phyloP scores from a whole-genome alignment of 2,329 filamentous ascomycete genomes.

The Didymellaceae sp. region DNA sequence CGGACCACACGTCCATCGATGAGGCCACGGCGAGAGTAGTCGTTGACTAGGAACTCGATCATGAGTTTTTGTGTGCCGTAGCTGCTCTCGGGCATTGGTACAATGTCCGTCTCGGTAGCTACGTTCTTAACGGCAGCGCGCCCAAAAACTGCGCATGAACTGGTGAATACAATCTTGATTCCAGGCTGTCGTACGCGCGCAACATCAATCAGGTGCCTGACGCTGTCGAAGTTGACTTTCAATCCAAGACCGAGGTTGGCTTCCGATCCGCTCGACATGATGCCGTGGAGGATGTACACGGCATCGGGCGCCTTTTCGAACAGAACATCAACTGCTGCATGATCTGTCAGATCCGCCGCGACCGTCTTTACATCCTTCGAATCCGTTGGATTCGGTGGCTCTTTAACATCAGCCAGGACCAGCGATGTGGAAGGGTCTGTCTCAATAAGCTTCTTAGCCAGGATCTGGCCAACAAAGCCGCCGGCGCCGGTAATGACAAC shows the following conservation, averaged over 20 bases:
- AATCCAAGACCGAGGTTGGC: conserved; percentile 66
- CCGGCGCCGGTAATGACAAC: conserved; percentile 70
- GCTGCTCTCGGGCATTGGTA: conserved; percentile 67
- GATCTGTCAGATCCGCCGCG: conserved; percentile 60
- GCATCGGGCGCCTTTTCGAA: conserved; percentile 41
- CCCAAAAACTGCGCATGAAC: conserved; percentile 69
- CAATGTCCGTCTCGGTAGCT: conserved; percentile 49
- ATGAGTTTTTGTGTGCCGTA: conserved; percentile 70
- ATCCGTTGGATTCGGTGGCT: conserved; percentile 55
- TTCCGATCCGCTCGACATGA: conserved; percentile 71
- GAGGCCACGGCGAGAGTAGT: conserved; percentile 65
- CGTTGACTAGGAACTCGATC: conserved; percentile 67
- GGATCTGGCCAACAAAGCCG: conserved; percentile 69
- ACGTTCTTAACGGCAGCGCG: conserved; percentile 58
- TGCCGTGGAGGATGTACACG: conserved; percentile 68
- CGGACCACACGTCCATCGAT: conserved; percentile 65
- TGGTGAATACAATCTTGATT: conserved; percentile 66
- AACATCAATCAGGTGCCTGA: conserved; percentile 61
- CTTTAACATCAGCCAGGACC: conserved; percentile 64
- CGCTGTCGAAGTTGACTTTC: conserved; percentile 67
- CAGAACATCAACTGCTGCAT: conserved; percentile 31
- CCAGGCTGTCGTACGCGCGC: conserved; percentile 59
- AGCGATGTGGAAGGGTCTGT: conserved; percentile 54
- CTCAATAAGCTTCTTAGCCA: conserved; percentile 63
- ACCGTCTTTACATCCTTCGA: conserved; percentile 59